Conservation (phyloP, 2,329 filamentous ascomycete species). For the Fusarium torreyae region DNA sequence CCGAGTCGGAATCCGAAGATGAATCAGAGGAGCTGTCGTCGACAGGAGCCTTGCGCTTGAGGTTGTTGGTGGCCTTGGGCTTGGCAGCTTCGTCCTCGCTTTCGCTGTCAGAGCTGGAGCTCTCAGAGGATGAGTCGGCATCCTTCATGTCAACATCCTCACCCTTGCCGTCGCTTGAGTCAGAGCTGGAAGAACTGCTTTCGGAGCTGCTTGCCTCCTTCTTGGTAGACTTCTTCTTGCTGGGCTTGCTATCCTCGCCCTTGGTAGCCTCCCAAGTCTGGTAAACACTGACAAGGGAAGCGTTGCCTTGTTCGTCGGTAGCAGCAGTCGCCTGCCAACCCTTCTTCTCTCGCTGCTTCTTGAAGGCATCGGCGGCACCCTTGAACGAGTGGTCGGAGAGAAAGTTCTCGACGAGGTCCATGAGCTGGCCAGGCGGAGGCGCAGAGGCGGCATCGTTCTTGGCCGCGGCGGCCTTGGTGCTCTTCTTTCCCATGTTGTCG, state of each 20-base stretch:
- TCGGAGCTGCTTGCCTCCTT: conserved; percentile 29
- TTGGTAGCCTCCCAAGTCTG: conserved; percentile 63
- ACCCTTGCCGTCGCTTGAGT: conserved; percentile 50
- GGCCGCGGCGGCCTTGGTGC: conserved; percentile 38
- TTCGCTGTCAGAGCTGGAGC: conserved; percentile 48
- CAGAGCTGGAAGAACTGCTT: conserved; percentile 50
- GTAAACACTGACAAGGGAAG: conserved; percentile 66
- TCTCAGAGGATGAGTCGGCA: conserved; percentile 55
- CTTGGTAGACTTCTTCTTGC: conserved; percentile 44
- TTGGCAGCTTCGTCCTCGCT: conserved; percentile 46
- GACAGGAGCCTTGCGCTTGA: conserved; percentile 61
- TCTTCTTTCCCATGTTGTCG: conserved; percentile 56
- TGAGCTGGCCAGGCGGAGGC: conserved; percentile 70
- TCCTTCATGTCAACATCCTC: conserved; percentile 66
- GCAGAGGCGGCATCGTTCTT: conserved; percentile 43
- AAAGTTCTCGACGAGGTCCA: conserved; percentile 78
- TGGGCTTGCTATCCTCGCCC: conserved; percentile 34
- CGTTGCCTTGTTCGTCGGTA: conserved; percentile 40
- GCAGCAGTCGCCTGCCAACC: conserved; percentile 58
- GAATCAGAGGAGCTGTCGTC: conserved; percentile 55
- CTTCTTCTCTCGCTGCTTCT: conserved; percentile 72
- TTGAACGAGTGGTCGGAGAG: conserved; percentile 76
- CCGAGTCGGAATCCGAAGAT: conserved; percentile 55
- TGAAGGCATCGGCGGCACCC: conserved; percentile 73
- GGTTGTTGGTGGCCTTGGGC: conserved; percentile 47